Base-by-base conservation (phyloP, 148 eudicot species). In the Euryodendron excelsum region DNA sequence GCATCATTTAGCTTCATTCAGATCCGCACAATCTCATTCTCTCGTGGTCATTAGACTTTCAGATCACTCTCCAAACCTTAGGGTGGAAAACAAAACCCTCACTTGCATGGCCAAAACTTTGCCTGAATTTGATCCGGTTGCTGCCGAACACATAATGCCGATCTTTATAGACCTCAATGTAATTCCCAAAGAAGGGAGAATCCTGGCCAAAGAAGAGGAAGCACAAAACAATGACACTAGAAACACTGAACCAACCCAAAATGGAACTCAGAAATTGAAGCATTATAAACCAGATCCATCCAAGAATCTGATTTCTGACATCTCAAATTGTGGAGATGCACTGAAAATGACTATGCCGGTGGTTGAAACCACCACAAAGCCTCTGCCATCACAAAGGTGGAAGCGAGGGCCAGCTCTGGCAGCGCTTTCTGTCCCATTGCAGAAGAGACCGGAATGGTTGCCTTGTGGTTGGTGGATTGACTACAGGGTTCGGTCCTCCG, bases 401-500 rank as follows among this genome's bases (percentile, higher is more conserved):
- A 30, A 28, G 77, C 5, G 52, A 53, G 59, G 7, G 60, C 15
- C 36, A 12, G 44, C 60, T 55, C 7, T 55, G 60, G 23, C 11
- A 55, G n/a, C 23, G 7, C n/a, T 55, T 23, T 55, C 60, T 2
- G 60, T 21, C 7, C 60, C 60, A 55, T 21, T 55, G 5, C 25
- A 21, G 65, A 27, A 66, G 68, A 63, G n/a, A 17, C 83, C 89
- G 59, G 87, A 79, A 45, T 86, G 89, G 89, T 70, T 86, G 80
- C 87, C 89, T 62, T n/a, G 78, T 17, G 81, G 62, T 33, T 86
- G 89, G 89, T 20, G 6, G 10, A 64, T 84, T 25, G 58, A 45
- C 4, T 75, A 61, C 12, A 78, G 69, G 62, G 76, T 77, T 36
- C 58, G 87, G 61, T 30, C 83, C 31, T 77, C 85, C 52, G 87